These are phyloP conservation scores for Komagataella phaffii DNA, from an alignment of 805 yeast species.

Conservation along the genomic window DNA sequence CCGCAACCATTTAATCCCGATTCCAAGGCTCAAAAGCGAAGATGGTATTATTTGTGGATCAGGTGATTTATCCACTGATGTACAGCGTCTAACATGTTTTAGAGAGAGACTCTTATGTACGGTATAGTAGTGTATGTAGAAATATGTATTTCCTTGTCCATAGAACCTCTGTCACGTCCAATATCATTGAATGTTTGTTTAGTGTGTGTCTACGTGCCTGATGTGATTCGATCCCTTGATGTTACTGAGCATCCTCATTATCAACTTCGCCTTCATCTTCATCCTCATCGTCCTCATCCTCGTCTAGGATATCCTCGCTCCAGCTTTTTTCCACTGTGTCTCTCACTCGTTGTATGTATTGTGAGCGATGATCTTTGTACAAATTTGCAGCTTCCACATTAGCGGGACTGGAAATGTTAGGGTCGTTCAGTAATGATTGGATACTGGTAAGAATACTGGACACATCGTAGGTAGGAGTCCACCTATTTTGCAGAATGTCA, in stretches of 20 bases:
- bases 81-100: background rate
- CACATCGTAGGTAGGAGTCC: conserved; percentile 98
- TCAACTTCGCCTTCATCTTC: conserved; percentile 18
- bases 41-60: conserved; percentile 43
- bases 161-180: conserved; percentile 8
- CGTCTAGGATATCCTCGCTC: conserved; percentile 66
- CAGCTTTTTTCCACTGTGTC: conserved; percentile 93
- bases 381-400: conserved; percentile 95
- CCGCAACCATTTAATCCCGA: conserved; percentile 4
- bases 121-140: background rate
- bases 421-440: conserved; percentile 87
- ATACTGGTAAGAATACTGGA: conserved; percentile 89
- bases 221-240: background rate
- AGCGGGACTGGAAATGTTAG: conserved; percentile 93
- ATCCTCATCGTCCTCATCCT: conserved; percentile 32
- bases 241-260: conserved; percentile 8
- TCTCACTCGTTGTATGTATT: conserved; percentile 81
- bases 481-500: conserved; percentile 90
- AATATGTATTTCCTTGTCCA: conserved; percentile 1
- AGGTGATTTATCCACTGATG: conserved; percentile 10
- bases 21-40: conserved; percentile 6
- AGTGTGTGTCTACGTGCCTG: background rate
- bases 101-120: background rate
- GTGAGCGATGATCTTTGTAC: conserved; percentile 89
- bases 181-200: conserved; percentile 1